These are phyloP conservation scores for Lipomyces sp. DNA, from an alignment of 805 yeast genomes.

Conservation along the genomic window DNA sequence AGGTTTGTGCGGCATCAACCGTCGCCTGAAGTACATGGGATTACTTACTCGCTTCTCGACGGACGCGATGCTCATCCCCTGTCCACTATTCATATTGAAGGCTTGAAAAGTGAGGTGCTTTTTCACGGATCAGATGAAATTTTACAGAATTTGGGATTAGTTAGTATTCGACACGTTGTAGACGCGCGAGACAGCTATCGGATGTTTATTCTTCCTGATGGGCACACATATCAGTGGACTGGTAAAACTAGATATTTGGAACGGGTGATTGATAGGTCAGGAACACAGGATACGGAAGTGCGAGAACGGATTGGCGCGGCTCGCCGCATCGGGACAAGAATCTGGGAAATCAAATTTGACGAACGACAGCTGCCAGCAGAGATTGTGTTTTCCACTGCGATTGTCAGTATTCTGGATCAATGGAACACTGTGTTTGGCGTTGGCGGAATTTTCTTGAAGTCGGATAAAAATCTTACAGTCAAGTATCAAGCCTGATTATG, in stretches of 20 bases:
- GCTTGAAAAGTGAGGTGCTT: conserved; percentile 19
- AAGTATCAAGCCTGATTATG: conserved; percentile 7
- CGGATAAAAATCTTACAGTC: conserved; percentile 25
- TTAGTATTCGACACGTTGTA: conserved; percentile 60
- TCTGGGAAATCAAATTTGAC: conserved; percentile 61
- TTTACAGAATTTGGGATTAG: conserved; percentile 57
- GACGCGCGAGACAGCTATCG: conserved; percentile 67
- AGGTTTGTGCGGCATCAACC: conserved; percentile 21
- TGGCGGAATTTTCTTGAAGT: conserved; percentile 56
- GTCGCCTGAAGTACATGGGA: conserved; percentile 10
- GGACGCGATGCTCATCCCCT: conserved; percentile 13
- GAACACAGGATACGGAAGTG: conserved; percentile 50
- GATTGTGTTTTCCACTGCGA: conserved; percentile 62
- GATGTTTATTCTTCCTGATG: conserved; percentile 64
- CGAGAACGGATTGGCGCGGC: conserved; percentile 68
- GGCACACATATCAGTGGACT: conserved; percentile 69
- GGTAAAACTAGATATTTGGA: conserved; percentile 62
- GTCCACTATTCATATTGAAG: conserved; percentile 20
- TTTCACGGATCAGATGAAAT: conserved; percentile 15
- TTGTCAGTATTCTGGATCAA: conserved; percentile 66
- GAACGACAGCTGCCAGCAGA: conserved; percentile 61
- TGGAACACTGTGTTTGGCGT: conserved; percentile 66
- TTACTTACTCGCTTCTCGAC: conserved; percentile 19
- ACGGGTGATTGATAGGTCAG: conserved; percentile 62
- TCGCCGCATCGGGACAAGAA: conserved; percentile 56